Evolutionary conservation across 225 moss, liverwort and hornwort species (phyloP), one percentile per base, ranked within the genome.

Genomic region (Pleurozium schreberi): DNA sequence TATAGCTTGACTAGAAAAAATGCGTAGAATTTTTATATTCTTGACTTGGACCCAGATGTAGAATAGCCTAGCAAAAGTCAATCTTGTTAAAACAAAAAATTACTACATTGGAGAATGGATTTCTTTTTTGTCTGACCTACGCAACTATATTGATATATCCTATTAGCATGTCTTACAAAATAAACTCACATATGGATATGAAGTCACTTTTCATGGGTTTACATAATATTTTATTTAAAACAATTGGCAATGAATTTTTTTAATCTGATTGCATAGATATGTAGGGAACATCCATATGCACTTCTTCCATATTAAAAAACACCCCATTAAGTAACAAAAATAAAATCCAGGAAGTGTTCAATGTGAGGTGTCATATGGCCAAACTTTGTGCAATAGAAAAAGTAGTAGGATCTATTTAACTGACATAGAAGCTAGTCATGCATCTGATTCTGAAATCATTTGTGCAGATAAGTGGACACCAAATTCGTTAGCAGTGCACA

Each of bases 1-100:
- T 23, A 26, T 26, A 70, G 16, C 0, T 0, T 27, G 1, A 27
- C 9, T 27, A 5, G 16, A 27, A 27, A 71, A 28, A 43, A 6
- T 16, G 16, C 3, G 25, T 0, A 69, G 0, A 42, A 5, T 5
- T 8, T 69, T 69, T 40, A 69, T 8, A 69, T 26, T 69, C 1
- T 42, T 40, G 25, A 13, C 25, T 69, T 69, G 8, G 4, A 40
- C 0, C 12, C 23, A 25, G 25, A 25, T 40, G 14, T 14, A 1
- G 40, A 69, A 40, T 69, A 0, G 40, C 3, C 69, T 1, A 25
- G 1, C 14, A 69, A 69, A 40, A 40, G 4, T 21, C n/a, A 4
- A 22, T 66, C 11, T 36, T 0, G 3, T n/a, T 67, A 11, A 67
- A 67, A n/a, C 3, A n/a, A 10, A 67, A 0, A 67, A 67, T n/a